phyloP scores from a whole-genome alignment of 257 asterid genomes.

The Solanum chiquidenum region DNA sequence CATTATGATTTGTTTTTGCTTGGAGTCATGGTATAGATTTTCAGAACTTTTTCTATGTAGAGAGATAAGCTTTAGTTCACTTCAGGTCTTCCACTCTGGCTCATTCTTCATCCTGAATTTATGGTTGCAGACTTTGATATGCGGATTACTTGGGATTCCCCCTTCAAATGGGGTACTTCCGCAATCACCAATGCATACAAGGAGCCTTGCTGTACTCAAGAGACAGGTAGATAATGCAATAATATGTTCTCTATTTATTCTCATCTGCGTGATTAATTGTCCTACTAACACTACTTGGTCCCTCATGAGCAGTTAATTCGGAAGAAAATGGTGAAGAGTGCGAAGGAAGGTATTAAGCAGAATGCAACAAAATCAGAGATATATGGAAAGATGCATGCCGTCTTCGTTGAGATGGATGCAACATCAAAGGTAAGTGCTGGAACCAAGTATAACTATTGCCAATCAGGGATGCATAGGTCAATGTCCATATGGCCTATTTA shows the following conservation, averaged over 20 bases:
- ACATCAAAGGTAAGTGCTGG: slow-evolving; percentile 38
- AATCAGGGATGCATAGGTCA: not conserved
- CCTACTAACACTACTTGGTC: not conserved
- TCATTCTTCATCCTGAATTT: not conserved
- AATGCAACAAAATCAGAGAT: slow-evolving; percentile 80
- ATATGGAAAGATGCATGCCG: slow-evolving; percentile 81
- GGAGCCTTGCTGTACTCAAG: slow-evolving; percentile 88
- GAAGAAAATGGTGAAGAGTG: slow-evolving; percentile 73
- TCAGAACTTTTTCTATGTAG: not conserved
- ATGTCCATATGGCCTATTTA: not conserved
- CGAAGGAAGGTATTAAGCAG: slow-evolving; percentile 61
- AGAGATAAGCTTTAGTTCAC: not conserved
- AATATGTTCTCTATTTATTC: not conserved
- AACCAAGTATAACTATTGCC: not conserved
- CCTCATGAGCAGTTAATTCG: slow-evolving; percentile 43
- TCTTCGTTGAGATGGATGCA: slow-evolving; percentile 78
- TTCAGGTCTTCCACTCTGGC: not conserved
- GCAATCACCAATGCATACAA: slow-evolving; percentile 97
- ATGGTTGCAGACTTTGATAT: slow-evolving; percentile 61
- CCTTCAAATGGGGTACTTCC: slow-evolving; percentile 99
- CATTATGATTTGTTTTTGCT: slow-evolving; percentile 71
- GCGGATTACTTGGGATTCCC: slow-evolving; percentile 95
- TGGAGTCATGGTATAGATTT: slow-evolving; percentile 58
- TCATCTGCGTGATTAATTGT: not conserved
- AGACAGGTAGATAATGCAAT: slow-evolving; percentile 49